Percentiles rank a stretch among this genome's conserved stretches.
Evolutionary conservation across 345 rosid genomes (phyloP).

Genomic region (Carallia brachiata): DNA sequence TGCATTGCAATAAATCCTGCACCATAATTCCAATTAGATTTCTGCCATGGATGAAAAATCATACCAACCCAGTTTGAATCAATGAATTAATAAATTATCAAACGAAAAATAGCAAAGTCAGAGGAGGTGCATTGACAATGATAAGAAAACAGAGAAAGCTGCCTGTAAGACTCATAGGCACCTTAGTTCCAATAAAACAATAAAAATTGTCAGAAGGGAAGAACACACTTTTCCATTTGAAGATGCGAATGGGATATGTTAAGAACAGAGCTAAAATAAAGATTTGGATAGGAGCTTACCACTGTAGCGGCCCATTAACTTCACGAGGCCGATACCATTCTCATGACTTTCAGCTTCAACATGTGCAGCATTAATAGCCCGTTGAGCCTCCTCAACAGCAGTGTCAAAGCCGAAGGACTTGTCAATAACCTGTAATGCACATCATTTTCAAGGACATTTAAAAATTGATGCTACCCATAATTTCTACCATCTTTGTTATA

Average conservation of each 20-base stretch:
- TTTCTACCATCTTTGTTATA: background rate
- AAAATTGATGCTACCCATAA: background rate
- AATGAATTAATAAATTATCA: background rate
- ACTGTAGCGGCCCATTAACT: constrained; percentile 37
- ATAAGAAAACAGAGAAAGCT: background rate
- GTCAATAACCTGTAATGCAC: constrained; percentile 24
- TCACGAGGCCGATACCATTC: constrained; percentile 38
- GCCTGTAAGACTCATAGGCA: background rate
- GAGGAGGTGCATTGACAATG: background rate
- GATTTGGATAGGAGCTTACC: constrained; percentile 13
- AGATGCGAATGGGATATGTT: background rate
- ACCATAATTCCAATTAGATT: constrained; percentile 5
- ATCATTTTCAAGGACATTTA: background rate
- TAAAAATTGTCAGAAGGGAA: background rate
- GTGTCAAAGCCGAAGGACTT: constrained; percentile 39
- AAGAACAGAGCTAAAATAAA: background rate
- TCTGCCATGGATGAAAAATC: background rate
- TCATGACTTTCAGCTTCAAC: constrained; percentile 32
- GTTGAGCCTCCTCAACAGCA: constrained; percentile 44
- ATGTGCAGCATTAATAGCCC: constrained; percentile 39
- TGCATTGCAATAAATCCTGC: constrained; percentile 87
- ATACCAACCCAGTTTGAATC: background rate
- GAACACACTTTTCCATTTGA: background rate
- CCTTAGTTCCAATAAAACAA: background rate
- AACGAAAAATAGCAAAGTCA: background rate